Evolutionary conservation across 495 filamentous ascomycete genomes (phyloP).

Genomic region (Penicillium waksmanii): DNA sequence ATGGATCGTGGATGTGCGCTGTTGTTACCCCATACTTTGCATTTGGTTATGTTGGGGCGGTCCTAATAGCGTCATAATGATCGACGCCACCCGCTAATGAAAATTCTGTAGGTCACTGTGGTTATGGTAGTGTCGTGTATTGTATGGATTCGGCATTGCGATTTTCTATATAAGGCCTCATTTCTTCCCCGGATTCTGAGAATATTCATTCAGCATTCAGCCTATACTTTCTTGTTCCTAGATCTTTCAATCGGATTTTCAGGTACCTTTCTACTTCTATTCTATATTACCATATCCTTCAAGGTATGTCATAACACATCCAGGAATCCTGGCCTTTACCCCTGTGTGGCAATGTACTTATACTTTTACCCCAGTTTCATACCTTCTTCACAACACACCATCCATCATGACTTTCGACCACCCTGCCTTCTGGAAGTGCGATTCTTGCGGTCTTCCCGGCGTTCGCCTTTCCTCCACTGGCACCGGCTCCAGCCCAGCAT

Average conservation of each 20-base stretch:
- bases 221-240: slow-evolving; percentile 8
- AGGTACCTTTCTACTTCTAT: slow-evolving; percentile 1
- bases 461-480: slow-evolving; percentile 16
- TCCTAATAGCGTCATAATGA: slow-evolving; percentile 22
- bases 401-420: slow-evolving; percentile 6
- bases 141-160: not conserved
- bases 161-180: slow-evolving; percentile 9
- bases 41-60: slow-evolving; percentile 6
- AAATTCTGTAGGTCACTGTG: slow-evolving; percentile 7
- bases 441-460: slow-evolving; percentile 26
- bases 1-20: slow-evolving; percentile 1
- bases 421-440: slow-evolving; percentile 16
- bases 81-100: slow-evolving; percentile 17
- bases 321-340: not conserved
- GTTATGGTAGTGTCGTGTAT: not conserved
- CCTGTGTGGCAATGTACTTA: slow-evolving; percentile 2
- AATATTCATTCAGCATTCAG: slow-evolving; percentile 3
- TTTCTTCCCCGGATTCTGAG: slow-evolving; percentile 11
- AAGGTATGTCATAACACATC: not conserved
- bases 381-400: not conserved
- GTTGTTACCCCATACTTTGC: slow-evolving; percentile 1
- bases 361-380: slow-evolving; percentile 5
- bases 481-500: slow-evolving; percentile 10
- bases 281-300: not conserved
- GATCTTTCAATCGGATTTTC: not conserved